Evolutionary conservation across 2,329 filamentous ascomycete species (phyloP).

Genomic region (Mycosphaerella sp.): DNA sequence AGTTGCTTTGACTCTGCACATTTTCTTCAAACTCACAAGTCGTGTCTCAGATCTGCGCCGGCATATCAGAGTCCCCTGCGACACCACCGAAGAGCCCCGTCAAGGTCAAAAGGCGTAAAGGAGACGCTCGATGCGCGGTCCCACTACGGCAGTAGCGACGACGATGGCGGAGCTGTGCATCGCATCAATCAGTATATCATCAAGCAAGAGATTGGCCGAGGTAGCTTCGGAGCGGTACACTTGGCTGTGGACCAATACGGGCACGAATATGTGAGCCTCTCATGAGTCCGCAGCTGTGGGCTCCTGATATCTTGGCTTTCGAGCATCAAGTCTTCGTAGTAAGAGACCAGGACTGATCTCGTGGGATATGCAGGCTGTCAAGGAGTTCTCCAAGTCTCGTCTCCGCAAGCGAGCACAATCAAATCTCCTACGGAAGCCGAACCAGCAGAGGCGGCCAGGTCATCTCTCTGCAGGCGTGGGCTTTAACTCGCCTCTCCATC

Average conservation of each 20-base stretch:
- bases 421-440: conserved; percentile 67
- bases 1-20: neutral
- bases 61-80: conserved; percentile 58
- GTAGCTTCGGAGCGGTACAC: conserved; percentile 92
- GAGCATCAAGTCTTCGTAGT: conserved; percentile 1
- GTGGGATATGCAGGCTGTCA: conserved; percentile 63
- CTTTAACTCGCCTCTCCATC: conserved; percentile 60
- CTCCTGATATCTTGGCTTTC: conserved; percentile 6
- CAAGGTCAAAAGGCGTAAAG: conserved; percentile 59
- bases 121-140: conserved; percentile 89
- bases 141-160: conserved; percentile 76
- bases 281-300: neutral
- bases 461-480: conserved; percentile 47
- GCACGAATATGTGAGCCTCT: conserved; percentile 72
- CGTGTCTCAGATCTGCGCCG: conserved; percentile 47
- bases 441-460: conserved; percentile 49
- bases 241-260: conserved; percentile 85
- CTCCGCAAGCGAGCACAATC: conserved; percentile 87
- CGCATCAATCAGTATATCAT: conserved; percentile 94
- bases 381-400: conserved; percentile 93
- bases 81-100: conserved; percentile 58
- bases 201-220: conserved; percentile 90
- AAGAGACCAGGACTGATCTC: conserved; percentile 15
- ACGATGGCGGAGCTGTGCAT: conserved; percentile 74
- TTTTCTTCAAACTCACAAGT: conserved; percentile 22